Evolutionary conservation across 140 eudicot genomes (phyloP), one percentile per base, ranked within the genome.

Genomic region (Bidens hawaiensis): DNA sequence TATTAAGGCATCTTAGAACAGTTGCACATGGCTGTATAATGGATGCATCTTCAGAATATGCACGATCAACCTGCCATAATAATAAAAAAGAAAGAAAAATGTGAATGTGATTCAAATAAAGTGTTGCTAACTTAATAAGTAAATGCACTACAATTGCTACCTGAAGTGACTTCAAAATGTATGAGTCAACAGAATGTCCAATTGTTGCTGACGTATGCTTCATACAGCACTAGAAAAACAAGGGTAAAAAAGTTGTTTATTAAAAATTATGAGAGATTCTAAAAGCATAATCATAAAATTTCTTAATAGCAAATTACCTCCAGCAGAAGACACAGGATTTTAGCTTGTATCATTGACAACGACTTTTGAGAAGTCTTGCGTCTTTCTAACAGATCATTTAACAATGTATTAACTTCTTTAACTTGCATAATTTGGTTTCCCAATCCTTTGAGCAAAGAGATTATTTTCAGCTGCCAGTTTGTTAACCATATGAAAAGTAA

Each of bases 11-110:
- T 60, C 75, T 68, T 76, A 88, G 75, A 62, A 83, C 77, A 19
- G 96, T 79, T 54, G 71, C 31, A 75, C 96, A 93, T 65, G 99
- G 96, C 80, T 76, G 78, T 68, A 80, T 56, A 27, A 88, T 66
- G 13, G 77, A 77, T 65, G 71, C 59, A 49, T 93, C 99, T 69
- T 79, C 93, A 17, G 87, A 30, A 43, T 60, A 57, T 28, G 81
- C 61, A 72, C 48, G 67, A 62, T 82, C 80, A 0, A 80, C 64
- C 97, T 89, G 78, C 54, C 67, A 68, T 1, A 47, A 25, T 5
- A 74, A 48, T 25, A 3, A 41, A 25, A 34, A 16, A 49, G 23
- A 33, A 41, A 52, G 23, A 0, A 68, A 48, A 26, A 43, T 1
- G 58, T 54, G 16, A 65, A 33, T 22, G 8, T 38, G 21, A 24